A percentile compares a stretch with the other conserved stretches of the same genome.
phyloP scores from a whole-genome alignment of 345 rosid genomes.

The Mallotus nudiflorus region DNA sequence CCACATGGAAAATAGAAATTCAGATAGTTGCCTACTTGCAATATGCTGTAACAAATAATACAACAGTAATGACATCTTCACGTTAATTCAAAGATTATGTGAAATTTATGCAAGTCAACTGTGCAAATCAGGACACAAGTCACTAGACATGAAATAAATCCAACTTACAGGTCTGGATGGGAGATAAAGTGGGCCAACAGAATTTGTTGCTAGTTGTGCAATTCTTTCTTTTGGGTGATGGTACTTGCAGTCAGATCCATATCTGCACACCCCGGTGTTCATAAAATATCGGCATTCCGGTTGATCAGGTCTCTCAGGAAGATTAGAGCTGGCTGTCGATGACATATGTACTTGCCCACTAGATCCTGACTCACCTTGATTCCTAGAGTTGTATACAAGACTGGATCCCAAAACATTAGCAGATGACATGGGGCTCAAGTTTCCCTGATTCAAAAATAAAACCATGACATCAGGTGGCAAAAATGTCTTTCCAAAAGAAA shows the following conservation, averaged over 20 bases:
- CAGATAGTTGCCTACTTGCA: neutral
- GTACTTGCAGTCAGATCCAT: slow-evolving; percentile 81
- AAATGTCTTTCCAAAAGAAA: neutral
- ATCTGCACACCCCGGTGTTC: slow-evolving; percentile 76
- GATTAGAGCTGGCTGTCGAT: slow-evolving; percentile 33
- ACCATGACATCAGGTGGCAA: neutral
- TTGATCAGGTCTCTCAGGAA: slow-evolving; percentile 69
- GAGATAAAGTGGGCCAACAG: slow-evolving; percentile 45
- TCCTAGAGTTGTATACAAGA: slow-evolving; percentile 41
- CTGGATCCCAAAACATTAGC: slow-evolving; percentile 45
- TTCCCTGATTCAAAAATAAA: slow-evolving; percentile 41
- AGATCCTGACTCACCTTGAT: slow-evolving; percentile 53
- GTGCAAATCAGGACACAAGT: neutral
- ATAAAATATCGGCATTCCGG: slow-evolving; percentile 73
- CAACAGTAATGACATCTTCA: neutral
- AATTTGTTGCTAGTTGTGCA: slow-evolving; percentile 38
- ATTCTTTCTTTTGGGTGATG: slow-evolving; percentile 76
- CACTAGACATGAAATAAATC: neutral
- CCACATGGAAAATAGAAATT: neutral
- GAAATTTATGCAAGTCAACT: neutral
- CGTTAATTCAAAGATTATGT: neutral
- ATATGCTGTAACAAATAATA: too few species aligned
- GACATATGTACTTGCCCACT: slow-evolving; percentile 42
- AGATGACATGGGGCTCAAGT: slow-evolving; percentile 38
- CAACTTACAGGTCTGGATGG: slow-evolving; percentile 71